A percentile compares a stretch with the other conserved stretches of the same genome.
phyloP scores from a whole-genome alignment of 1,284 basidiomycete species.

The Peniophora sp. region DNA sequence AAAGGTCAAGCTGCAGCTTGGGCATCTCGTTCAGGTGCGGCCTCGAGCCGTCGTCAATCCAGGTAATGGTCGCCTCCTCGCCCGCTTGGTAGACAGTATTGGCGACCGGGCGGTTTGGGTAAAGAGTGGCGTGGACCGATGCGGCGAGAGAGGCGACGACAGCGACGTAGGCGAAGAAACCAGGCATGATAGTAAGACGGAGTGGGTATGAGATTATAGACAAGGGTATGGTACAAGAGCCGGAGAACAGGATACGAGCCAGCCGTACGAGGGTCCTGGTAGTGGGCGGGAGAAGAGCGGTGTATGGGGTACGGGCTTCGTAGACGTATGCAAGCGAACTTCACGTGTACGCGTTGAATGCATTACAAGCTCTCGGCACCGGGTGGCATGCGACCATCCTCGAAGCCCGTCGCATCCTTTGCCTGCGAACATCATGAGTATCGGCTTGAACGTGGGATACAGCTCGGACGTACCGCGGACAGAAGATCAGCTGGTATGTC shows the following conservation, averaged over 20 bases:
- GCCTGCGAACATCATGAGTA: neutral
- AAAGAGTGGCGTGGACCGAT: constrained; percentile 25
- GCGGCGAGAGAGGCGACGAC: constrained; percentile 5
- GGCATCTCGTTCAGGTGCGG: constrained; percentile 35
- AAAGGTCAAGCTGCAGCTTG: constrained; percentile 33
- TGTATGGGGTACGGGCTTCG: neutral
- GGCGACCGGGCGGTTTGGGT: constrained; percentile 40
- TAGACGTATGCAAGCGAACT: neutral
- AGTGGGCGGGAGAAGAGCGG: neutral
- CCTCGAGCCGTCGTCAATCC: constrained; percentile 35
- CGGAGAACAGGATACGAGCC: neutral
- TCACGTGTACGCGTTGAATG: neutral
- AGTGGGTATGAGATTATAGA: neutral
- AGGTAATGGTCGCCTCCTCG: constrained; percentile 28
- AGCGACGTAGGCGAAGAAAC: neutral
- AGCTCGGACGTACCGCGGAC: constrained; percentile 30
- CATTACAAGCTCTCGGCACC: neutral
- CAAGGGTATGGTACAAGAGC: neutral
- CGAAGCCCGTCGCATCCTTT: neutral
- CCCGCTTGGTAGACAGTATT: constrained; percentile 35
- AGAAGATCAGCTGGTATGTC: constrained; percentile 53
- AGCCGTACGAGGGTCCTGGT: neutral
- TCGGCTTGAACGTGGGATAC: neutral
- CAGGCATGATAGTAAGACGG: neutral
- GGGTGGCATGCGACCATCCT: neutral